Base-by-base conservation (phyloP, 2,329 filamentous ascomycete species). In the Didymosphaeria variabile region DNA sequence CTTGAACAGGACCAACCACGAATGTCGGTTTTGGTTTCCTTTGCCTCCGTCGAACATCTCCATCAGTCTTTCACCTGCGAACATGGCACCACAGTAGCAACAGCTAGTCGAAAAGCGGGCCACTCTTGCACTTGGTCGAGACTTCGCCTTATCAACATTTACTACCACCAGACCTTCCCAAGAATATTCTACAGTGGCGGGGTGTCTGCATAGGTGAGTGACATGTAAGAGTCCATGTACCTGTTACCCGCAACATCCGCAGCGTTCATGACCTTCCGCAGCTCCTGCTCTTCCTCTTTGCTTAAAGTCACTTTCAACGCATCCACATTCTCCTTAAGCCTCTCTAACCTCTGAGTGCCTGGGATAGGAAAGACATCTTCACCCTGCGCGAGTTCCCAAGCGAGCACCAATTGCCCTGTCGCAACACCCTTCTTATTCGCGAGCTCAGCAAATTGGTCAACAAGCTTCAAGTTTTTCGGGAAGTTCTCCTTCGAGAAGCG, bases 291-390 rank as follows among this genome's bases (percentile, higher is more conserved):
- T 58, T 77, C 75, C 17, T 75, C 70, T 29, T 69, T 62, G 3
- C 59, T 73, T 58, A 78, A 44, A 29, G 69, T 58, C 3, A 78
- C 62, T n/a, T 72, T 58, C 50, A 73, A 46, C 8, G 68, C 63
- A 5, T 58, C 71, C 9, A 73, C 29, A 50, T 78, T 78, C 65
- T 78, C 75, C 57, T 72, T 69, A 44, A 78, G 45, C 26, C 73
- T 66, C 26, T 72, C 62, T 4, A 71, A 9, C 59, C 67, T 72
- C 9, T 73, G 77, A 12, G 75, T 78, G 8, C 85, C 85, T 0
- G 85, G 85, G 59, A 86, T 90, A 0, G 89, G 86, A 66, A 91
- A 84, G 76, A 69, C 75, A 58, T 73, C 79, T 6, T 85, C 83
- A 78, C 83, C 78, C 57, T 81, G 78, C 7, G 69, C 69, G 61